Evolutionary conservation across 2,329 filamentous ascomycete genomes (phyloP).

Genomic region (Apiospora hydei): DNA sequence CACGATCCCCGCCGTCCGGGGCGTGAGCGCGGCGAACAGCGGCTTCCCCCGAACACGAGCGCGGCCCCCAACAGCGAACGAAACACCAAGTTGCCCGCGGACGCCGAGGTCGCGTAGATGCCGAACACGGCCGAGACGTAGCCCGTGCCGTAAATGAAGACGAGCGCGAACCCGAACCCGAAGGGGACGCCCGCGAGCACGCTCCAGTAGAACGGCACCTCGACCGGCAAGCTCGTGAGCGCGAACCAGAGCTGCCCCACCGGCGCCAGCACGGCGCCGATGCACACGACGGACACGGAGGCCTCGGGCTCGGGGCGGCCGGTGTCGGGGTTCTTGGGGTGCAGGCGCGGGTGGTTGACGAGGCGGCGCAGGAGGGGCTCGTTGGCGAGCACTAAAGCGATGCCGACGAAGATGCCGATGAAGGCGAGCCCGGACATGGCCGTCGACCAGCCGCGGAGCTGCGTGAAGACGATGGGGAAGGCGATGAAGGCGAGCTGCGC

Average conservation of each 20-base stretch:
- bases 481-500: conserved; percentile 71
- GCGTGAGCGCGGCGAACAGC: conserved; percentile 64
- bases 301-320: conserved; percentile 66
- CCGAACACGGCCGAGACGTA: conserved; percentile 71
- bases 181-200: conserved; percentile 69
- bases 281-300: conserved; percentile 68
- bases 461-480: conserved; percentile 67
- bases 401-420: conserved; percentile 28
- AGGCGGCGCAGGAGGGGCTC: conserved; percentile 53
- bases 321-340: conserved; percentile 64
- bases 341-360: conserved; percentile 56
- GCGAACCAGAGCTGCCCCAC: conserved; percentile 69
- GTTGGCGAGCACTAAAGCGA: conserved; percentile 44
- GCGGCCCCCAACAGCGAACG: conserved; percentile 65
- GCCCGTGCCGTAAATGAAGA: conserved; percentile 71
- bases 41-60: conserved; percentile 64
- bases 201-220: conserved; percentile 67
- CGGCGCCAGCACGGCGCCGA: conserved; percentile 65
- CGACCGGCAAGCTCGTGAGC: conserved; percentile 66
- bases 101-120: conserved; percentile 68
- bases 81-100: conserved; percentile 69
- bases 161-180: conserved; percentile 66
- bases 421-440: conserved; percentile 60
- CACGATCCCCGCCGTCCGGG: conserved; percentile 67
- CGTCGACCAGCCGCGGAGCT: conserved; percentile 63